Conservation (phyloP, 192 early-diverging fungal genomes). For the Bifiguratus adelaidae region DNA sequence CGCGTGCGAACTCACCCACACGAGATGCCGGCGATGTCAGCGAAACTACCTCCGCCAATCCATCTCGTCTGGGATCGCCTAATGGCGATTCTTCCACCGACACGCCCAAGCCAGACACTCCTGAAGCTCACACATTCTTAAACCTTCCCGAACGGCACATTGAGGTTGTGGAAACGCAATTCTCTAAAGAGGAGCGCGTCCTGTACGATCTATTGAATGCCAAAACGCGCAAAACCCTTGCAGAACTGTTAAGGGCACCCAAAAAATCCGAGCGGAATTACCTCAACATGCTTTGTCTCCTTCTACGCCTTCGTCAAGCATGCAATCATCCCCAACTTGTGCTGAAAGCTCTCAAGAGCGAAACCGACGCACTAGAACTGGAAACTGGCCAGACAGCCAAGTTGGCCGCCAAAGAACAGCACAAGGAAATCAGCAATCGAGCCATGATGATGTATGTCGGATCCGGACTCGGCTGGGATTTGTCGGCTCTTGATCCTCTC, state of each 20-base stretch:
- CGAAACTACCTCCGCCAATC: not conserved
- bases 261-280: constrained; percentile 19
- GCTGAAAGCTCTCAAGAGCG: constrained; percentile 13
- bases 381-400: not conserved
- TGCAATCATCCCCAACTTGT: constrained; percentile 25
- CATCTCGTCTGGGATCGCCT: not conserved
- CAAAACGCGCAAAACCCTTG: constrained; percentile 14
- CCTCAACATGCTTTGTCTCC: constrained; percentile 20
- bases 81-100: not conserved
- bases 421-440: not conserved
- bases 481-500: too few relatives aligned
- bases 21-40: not conserved
- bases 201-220: constrained; percentile 47
- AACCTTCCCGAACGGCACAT: constrained; percentile 43
- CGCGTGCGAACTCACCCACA: not conserved
- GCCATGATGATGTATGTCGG: constrained; percentile 9
- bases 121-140: too few relatives aligned
- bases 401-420: not conserved
- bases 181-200: constrained; percentile 38
- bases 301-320: constrained; percentile 25
- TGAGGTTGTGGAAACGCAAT: constrained; percentile 24
- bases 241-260: constrained; percentile 7
- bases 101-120: not conserved
- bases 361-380: constrained; percentile 12
- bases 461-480: constrained; percentile 9